Conservation (phyloP, 352 stramenopile species). For the Globisporangium alternatum region DNA sequence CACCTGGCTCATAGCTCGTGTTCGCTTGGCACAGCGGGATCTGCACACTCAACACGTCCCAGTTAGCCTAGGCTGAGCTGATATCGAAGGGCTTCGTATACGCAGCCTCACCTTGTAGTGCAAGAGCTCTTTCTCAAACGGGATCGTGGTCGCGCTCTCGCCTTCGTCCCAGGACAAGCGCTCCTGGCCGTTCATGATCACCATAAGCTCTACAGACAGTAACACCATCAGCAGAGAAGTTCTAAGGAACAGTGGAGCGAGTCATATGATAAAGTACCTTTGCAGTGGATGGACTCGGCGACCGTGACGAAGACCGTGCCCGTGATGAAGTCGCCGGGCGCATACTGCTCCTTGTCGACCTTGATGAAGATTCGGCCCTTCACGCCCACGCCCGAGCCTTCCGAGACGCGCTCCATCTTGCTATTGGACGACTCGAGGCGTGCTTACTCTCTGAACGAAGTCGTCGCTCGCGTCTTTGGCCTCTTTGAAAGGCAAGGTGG, state of each 20-base stretch:
- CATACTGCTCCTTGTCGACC: slow-evolving; percentile 19
- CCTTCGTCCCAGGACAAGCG: slow-evolving; percentile 19
- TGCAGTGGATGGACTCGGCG: slow-evolving; percentile 14
- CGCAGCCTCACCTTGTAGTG: slow-evolving; percentile 10
- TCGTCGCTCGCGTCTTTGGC: too few relatives aligned
- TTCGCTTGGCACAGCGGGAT: slow-evolving; percentile 9
- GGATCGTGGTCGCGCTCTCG: slow-evolving; percentile 9
- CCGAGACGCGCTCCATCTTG: slow-evolving; percentile 17
- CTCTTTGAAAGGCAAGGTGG: neutral
- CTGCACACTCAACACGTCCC: neutral
- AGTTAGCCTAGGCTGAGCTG: neutral
- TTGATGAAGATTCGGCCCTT: slow-evolving; percentile 19
- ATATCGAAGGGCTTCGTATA: neutral
- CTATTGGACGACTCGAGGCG: neutral
- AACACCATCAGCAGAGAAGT: neutral
- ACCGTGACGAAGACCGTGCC: slow-evolving; percentile 16
- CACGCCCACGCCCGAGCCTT: slow-evolving; percentile 17
- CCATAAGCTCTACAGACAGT: slow-evolving; percentile 9
- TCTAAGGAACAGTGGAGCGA: neutral
- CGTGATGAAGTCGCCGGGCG: slow-evolving; percentile 13
- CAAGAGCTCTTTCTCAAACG: slow-evolving; percentile 17
- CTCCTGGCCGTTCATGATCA: slow-evolving; percentile 17
- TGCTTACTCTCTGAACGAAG: neutral
- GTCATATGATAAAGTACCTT: neutral
- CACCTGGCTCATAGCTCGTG: slow-evolving; percentile 11